Conservation (phyloP, 148 eudicot genomes). For the Spergularia bocconei region DNA sequence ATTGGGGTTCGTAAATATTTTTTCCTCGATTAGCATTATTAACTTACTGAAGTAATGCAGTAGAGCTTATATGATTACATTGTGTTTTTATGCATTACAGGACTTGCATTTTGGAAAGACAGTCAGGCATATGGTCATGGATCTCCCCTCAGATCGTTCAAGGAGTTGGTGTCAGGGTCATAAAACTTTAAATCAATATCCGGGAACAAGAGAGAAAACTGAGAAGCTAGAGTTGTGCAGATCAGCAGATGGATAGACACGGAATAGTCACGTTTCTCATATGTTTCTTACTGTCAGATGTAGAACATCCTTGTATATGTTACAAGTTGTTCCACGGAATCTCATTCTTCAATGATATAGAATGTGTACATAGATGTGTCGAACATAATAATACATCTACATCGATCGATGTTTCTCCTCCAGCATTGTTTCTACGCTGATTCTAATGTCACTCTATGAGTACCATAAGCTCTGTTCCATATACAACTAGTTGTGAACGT, state of each 20-base stretch:
- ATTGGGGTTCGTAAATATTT: too few relatives aligned
- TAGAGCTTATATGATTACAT: background rate
- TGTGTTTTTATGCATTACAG: conserved; percentile 29
- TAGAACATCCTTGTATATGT: background rate
- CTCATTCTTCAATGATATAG: conserved; percentile 9
- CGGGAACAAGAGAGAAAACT: background rate
- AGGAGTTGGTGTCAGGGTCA: conserved; percentile 50
- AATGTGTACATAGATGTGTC: background rate
- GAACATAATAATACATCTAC: background rate
- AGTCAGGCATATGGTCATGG: conserved; percentile 47
- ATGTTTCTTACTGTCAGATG: background rate
- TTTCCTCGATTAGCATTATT: too few relatives aligned
- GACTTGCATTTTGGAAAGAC: conserved; percentile 65
- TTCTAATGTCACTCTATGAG: too few relatives aligned
- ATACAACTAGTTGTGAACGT: too few relatives aligned
- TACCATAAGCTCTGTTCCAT: too few relatives aligned
- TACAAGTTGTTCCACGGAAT: background rate
- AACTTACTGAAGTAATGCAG: background rate
- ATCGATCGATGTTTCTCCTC: background rate
- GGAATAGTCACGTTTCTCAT: background rate
- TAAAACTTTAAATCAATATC: conserved; percentile 14
- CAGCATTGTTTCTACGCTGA: too few relatives aligned
- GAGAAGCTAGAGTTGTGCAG: background rate
- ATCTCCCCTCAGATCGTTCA: conserved; percentile 56
- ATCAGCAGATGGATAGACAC: background rate